These are phyloP conservation scores for Solanum dulcamara DNA, from an alignment of 257 asterid genomes.

Conservation along the genomic window DNA sequence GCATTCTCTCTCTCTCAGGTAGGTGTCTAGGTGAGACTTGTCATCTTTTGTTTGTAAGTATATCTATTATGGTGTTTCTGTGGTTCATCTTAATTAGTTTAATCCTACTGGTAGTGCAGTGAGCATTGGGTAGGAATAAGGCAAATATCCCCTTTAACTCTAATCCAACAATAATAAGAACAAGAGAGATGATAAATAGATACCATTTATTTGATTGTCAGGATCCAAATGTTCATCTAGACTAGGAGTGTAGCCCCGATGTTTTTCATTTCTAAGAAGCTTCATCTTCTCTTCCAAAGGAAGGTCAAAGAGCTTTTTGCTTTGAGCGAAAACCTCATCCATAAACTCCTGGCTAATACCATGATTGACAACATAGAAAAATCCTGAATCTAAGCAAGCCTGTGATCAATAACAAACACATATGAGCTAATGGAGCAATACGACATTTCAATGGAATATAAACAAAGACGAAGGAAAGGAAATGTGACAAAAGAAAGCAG, in stretches of 20 bases:
- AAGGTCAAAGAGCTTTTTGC: slow-evolving; percentile 56
- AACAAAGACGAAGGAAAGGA: not conserved
- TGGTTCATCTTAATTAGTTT: not conserved
- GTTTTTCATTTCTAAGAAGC: slow-evolving; percentile 53
- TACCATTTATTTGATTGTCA: slow-evolving; percentile 62
- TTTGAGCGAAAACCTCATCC: slow-evolving; percentile 72
- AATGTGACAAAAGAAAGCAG: not conserved
- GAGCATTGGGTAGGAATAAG: not conserved
- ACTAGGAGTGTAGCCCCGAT: slow-evolving; percentile 87
- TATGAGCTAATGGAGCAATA: not conserved
- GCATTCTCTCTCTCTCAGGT: not conserved
- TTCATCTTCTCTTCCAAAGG: slow-evolving; percentile 74
- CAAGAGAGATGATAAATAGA: not conserved
- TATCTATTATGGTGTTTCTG: not conserved
- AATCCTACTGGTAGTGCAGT: not conserved
- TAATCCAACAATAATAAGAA: not conserved
- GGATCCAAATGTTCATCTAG: slow-evolving; percentile 72
- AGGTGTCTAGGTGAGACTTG: not conserved
- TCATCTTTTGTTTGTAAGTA: not conserved
- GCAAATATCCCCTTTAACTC: not conserved
- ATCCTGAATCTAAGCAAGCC: slow-evolving; percentile 90
- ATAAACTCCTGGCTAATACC: slow-evolving; percentile 60
- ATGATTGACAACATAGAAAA: slow-evolving; percentile 83
- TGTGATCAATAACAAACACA: slow-evolving; percentile 6
- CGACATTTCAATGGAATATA: not conserved